These are phyloP conservation scores for Peronospora belbahrii DNA, from an alignment of 352 stramenopile species.

Conservation along the genomic window DNA sequence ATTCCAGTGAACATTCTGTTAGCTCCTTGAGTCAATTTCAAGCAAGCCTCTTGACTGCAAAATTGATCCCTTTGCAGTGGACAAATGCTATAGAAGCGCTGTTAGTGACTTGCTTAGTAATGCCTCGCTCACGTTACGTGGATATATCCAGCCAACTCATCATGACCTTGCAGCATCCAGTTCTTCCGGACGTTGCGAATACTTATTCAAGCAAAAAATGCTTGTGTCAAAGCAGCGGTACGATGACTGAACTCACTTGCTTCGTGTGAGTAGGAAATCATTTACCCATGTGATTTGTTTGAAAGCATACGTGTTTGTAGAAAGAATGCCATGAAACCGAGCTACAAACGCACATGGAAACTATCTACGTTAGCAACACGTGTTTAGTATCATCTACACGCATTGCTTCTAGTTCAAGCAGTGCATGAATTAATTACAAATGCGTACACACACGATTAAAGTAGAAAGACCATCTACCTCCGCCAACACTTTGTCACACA, in stretches of 20 bases:
- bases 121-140: conserved; percentile 56
- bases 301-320: conserved; percentile 46
- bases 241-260: conserved; percentile 11
- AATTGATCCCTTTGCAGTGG: too few relatives aligned
- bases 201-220: background rate
- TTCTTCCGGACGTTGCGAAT: too few relatives aligned
- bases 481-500: too few relatives aligned
- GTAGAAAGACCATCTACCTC: too few relatives aligned
- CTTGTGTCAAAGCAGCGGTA: background rate
- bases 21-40: conserved; percentile 75
- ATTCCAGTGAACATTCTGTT: too few relatives aligned
- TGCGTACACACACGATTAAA: conserved; percentile 54
- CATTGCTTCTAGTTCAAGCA: conserved; percentile 53
- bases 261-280: conserved; percentile 6
- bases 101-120: conserved; percentile 35
- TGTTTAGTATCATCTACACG: conserved; percentile 55
- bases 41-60: too few relatives aligned
- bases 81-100: background rate
- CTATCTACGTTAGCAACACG: too few relatives aligned
- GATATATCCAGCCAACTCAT: conserved; percentile 60
- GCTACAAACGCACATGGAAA: conserved; percentile 48
- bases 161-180: too few relatives aligned
- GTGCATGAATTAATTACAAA: conserved; percentile 66
- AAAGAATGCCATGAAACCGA: conserved; percentile 37
- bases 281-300: conserved; percentile 19